Conservation (phyloP, 257 asterid genomes). For the Solanum megistacrolobum region DNA sequence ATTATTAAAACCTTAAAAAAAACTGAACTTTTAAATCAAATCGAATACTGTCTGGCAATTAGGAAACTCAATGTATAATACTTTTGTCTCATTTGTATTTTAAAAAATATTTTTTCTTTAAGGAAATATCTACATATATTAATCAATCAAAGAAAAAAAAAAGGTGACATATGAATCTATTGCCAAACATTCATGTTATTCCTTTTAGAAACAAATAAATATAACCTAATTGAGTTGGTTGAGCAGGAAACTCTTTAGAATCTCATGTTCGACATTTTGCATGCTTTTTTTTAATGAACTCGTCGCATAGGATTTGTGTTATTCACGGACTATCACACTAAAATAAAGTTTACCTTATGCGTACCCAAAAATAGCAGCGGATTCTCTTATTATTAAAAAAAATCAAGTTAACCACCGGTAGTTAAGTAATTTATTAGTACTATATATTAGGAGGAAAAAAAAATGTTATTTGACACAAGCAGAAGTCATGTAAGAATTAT, state of each 20-base stretch:
- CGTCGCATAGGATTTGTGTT: not conserved
- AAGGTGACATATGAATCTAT: not conserved
- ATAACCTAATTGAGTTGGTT: not conserved
- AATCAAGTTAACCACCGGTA: not conserved
- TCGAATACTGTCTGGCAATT: constrained; percentile 2
- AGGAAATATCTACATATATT: not conserved
- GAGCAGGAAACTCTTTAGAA: not conserved
- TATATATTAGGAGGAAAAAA: not conserved
- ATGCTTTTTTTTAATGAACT: not conserved
- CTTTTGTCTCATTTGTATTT: constrained; percentile 3
- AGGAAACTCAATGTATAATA: not conserved
- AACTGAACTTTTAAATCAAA: constrained; percentile 3
- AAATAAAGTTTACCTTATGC: too few species aligned
- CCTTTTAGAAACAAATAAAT: not conserved
- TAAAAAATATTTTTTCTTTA: not conserved
- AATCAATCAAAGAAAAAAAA: not conserved
- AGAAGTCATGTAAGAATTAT: not conserved
- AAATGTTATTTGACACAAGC: not conserved
- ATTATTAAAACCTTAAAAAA: not conserved
- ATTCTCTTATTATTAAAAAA: not conserved
- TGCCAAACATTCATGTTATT: not conserved
- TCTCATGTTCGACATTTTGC: accelerated
- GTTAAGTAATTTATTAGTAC: not conserved
- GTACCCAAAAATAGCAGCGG: too few species aligned
- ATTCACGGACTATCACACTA: too few species aligned